phyloP scores from a whole-genome alignment of 768 basidiomycete genomes.

The Rhodotorula taiwanensis region DNA sequence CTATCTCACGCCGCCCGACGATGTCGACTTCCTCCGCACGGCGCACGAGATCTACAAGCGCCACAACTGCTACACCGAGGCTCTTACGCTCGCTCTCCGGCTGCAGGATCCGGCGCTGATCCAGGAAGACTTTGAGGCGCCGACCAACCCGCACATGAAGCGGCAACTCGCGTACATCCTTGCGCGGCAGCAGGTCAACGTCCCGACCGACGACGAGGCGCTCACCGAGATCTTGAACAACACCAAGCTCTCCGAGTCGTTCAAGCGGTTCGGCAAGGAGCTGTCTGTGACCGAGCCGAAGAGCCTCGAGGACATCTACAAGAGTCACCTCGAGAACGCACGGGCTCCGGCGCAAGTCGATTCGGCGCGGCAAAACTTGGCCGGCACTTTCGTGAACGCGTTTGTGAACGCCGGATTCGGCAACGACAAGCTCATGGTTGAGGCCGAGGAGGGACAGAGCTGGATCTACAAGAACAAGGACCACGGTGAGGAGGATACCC shows the following conservation, averaged over 20 bases:
- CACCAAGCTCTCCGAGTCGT: conserved; percentile 69
- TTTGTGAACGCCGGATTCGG: conserved; percentile 98
- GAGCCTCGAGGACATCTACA: conserved; percentile 94
- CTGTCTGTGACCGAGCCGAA: conserved; percentile 82
- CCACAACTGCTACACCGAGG: conserved; percentile 82
- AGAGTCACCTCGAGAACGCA: conserved; percentile 85
- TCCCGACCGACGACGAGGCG: conserved; percentile 75
- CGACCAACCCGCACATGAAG: conserved; percentile 88
- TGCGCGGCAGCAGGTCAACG: conserved; percentile 80
- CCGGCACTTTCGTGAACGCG: conserved; percentile 95
- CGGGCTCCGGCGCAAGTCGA: conserved; percentile 75
- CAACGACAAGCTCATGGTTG: conserved; percentile 97
- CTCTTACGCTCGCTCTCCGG: conserved; percentile 74
- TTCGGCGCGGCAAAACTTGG: conserved; percentile 87
- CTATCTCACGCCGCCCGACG: conserved; percentile 86
- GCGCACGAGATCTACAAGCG: conserved; percentile 83
- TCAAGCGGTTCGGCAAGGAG: conserved; percentile 89
- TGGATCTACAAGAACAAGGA: conserved; percentile 99
- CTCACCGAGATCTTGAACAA: conserved; percentile 81
- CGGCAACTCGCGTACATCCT: conserved; percentile 90
- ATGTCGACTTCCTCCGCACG: conserved; percentile 75
- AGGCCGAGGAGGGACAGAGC: conserved; percentile 88
- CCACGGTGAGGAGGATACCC: conserved; percentile 56
- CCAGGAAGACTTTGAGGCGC: conserved; percentile 77
- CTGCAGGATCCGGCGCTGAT: conserved; percentile 74